Evolutionary conservation across 208 protist species (phyloP), one percentile per base, ranked within the genome.

Genomic region (Wallacemonas sp.): DNA sequence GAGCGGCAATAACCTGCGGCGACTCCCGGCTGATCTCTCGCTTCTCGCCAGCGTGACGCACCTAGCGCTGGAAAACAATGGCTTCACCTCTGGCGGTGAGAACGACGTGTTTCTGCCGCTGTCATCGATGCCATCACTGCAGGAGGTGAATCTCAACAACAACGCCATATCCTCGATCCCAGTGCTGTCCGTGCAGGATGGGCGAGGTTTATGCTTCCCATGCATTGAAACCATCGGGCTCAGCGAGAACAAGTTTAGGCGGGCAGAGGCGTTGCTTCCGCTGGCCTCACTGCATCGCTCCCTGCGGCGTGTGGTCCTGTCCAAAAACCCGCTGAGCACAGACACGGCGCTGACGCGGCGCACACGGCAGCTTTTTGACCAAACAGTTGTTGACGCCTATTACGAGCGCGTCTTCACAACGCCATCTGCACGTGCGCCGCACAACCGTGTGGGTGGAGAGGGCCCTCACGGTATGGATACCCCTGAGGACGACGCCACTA

Each of bases 121-220:
- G 9, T 80, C 86, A 15, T 90, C 88, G 19, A 90, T 94, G 86
- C 91, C 91, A 17, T 80, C 88, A 8, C 72, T 96, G 11, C 42
- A 80, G 38, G 88, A 90, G 62, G 79, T 93, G n/a, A 94, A 96
- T 62, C 65, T 96, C 3, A 88, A 92, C 53, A 59, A 84, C 56
- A 96, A 96, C 66, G 72, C 76, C 24, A 73, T 96, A 24, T 70
- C 70, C 5, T 39, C 51, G 41, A 78, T 96, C 1, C 86, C 86
- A 0, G 75, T 68, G 26, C 53, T 93, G 19, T 79, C 74, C 28
- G 81, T 83, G 30, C 65, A 73, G 39, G 60, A 83, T 34, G 72
- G 77, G 24, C 62, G 62, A 14, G 74, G 69, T 9, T 51, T 78
- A 26, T 86, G 75, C 66, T 96, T 93, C 64, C 87, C 90, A 0